Conservation (phyloP, 352 stramenopile genomes). For the Pythium rishiriense region DNA sequence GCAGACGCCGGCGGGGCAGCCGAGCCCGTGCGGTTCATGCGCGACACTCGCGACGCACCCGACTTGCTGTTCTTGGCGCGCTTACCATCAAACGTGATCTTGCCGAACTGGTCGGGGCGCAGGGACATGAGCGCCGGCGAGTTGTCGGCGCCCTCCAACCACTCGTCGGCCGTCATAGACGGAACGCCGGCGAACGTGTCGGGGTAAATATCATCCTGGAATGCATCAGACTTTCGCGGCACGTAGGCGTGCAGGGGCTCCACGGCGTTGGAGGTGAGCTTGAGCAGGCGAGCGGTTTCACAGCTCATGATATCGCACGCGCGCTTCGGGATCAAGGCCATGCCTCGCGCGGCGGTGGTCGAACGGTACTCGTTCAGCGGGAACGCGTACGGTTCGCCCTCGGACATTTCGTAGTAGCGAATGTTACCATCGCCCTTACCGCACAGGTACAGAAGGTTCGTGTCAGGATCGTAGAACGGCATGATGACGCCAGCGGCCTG, state of each 20-base stretch:
- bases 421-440: conserved; percentile 99
- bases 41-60: conserved; percentile 27
- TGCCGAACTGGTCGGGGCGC: conserved; percentile 86
- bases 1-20: conserved; percentile 23
- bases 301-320: conserved; percentile 97
- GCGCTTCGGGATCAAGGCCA: conserved; percentile 99
- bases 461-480: conserved; percentile 99
- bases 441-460: conserved; percentile 97
- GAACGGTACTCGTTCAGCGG: conserved; percentile 95
- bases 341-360: conserved; percentile 95
- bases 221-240: conserved; percentile 98
- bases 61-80: conserved; percentile 39
- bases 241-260: conserved; percentile 97
- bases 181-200: conserved; percentile 94
- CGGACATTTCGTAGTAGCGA: conserved; percentile 97
- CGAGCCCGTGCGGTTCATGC: conserved; percentile 33
- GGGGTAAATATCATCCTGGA: conserved; percentile 99
- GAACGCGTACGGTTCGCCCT: conserved; percentile 94
- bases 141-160: conserved; percentile 94
- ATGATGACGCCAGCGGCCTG: conserved; percentile 98
- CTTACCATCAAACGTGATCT: conserved; percentile 87
- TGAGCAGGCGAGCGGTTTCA: conserved; percentile 95
- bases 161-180: conserved; percentile 96
- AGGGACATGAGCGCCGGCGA: conserved; percentile 92
- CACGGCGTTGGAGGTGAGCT: conserved; percentile 96